Evolutionary conservation across 176 grass and related monocot species (phyloP).

Genomic region (Oryza glumipatula): DNA sequence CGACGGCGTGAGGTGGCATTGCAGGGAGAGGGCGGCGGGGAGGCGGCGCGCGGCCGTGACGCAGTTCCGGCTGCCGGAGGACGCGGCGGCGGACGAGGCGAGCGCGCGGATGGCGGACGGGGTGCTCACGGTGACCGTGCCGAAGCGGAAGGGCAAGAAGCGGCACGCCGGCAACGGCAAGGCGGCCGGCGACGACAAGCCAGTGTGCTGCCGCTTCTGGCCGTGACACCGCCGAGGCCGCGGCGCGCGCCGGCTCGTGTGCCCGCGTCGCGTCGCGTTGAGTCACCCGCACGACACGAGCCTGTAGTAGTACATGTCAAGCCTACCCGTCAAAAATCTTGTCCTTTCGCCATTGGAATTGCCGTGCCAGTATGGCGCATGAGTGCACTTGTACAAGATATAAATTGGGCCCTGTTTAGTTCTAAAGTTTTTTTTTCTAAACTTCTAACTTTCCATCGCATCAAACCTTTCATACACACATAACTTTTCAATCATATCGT

Average conservation of each 20-base stretch:
- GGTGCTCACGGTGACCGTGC: slow-evolving; percentile 65
- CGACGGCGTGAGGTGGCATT: slow-evolving; percentile 35
- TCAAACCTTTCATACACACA: too few species aligned
- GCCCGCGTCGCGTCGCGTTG: too few species aligned
- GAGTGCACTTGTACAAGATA: background rate
- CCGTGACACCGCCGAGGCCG: slow-evolving; percentile 7
- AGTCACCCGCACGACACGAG: too few species aligned
- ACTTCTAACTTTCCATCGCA: too few species aligned
- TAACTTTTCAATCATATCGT: too few species aligned
- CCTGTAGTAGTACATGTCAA: too few species aligned
- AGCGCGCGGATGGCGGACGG: slow-evolving; percentile 58
- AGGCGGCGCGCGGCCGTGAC: slow-evolving; percentile 10
- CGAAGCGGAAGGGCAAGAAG: slow-evolving; percentile 51
- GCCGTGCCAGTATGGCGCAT: background rate
- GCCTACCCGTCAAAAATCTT: background rate
- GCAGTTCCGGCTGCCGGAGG: slow-evolving; percentile 45
- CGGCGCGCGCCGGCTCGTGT: too few species aligned
- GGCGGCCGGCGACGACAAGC: background rate
- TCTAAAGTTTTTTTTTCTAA: too few species aligned
- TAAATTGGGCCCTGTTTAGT: too few species aligned
- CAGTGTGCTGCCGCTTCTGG: slow-evolving; percentile 49
- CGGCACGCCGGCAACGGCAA: background rate
- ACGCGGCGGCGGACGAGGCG: slow-evolving; percentile 44
- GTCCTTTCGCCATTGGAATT: background rate
- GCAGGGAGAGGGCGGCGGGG: slow-evolving; percentile 35